Conservation (phyloP, 495 filamentous ascomycete species). For the Talaromyces proteolyticus region DNA sequence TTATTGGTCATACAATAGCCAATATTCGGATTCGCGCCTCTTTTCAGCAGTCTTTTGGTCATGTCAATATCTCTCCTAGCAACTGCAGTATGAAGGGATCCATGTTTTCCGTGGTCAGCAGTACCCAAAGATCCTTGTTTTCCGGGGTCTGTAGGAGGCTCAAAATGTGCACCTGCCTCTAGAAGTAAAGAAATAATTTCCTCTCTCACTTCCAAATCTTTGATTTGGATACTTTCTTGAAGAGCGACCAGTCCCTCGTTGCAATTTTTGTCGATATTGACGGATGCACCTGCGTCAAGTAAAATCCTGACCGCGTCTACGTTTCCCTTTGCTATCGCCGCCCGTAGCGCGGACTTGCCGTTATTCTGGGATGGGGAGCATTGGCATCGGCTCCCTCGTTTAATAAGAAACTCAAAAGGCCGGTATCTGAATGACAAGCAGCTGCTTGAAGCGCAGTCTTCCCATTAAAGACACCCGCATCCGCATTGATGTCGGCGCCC, state of each 20-base stretch:
- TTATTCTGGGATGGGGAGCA: not conserved
- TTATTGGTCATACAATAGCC: slow-evolving; percentile 4
- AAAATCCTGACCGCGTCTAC: slow-evolving; percentile 4
- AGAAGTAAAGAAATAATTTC: slow-evolving; percentile 13
- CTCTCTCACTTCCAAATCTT: not conserved
- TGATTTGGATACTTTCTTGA: not conserved
- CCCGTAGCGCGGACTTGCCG: slow-evolving; percentile 11
- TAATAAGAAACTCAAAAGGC: slow-evolving; percentile 5
- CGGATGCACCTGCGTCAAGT: slow-evolving; percentile 4
- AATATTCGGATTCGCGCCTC: slow-evolving; percentile 19
- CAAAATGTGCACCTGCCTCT: slow-evolving; percentile 14
- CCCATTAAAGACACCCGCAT: not conserved
- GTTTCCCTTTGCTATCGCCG: slow-evolving; percentile 16
- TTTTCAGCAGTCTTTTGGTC: slow-evolving; percentile 15
- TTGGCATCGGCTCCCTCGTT: slow-evolving; percentile 12
- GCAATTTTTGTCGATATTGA: slow-evolving; percentile 1
- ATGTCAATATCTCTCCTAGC: not conserved
- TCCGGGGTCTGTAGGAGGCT: slow-evolving; percentile 10
- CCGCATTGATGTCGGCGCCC: slow-evolving; percentile 23
- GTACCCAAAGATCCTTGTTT: slow-evolving; percentile 16
- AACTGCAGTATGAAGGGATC: slow-evolving; percentile 18
- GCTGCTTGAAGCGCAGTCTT: slow-evolving; percentile 13
- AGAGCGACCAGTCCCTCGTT: not conserved
- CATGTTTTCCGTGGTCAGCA: slow-evolving; percentile 14
- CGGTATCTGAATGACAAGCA: slow-evolving; percentile 1